Evolutionary conservation across 257 asterid genomes (phyloP).

Genomic region (Scutellaria baicalensis): DNA sequence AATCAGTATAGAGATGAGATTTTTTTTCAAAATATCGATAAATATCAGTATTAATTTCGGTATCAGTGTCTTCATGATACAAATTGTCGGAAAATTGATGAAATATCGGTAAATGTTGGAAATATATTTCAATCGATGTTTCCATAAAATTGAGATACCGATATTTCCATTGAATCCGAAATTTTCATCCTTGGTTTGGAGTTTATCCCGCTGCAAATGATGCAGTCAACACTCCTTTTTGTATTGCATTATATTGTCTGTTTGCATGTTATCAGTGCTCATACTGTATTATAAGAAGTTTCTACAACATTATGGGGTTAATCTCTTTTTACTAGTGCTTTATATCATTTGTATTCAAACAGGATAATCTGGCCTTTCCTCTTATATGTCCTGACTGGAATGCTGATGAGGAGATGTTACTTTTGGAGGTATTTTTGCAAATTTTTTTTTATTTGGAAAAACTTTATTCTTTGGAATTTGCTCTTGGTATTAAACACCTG

Average conservation of each 20-base stretch:
- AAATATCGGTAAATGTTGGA: too few relatives aligned
- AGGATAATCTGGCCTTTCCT: conserved; percentile 93
- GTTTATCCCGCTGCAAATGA: not conserved
- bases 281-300: not conserved
- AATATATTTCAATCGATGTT: too few relatives aligned
- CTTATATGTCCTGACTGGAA: conserved; percentile 93
- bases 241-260: not conserved
- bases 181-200: too few relatives aligned
- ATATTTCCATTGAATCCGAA: too few relatives aligned
- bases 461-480: not conserved
- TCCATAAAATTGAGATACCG: too few relatives aligned
- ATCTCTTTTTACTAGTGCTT: not conserved
- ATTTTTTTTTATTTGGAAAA: not conserved
- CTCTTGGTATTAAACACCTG: not conserved
- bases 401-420: conserved; percentile 95
- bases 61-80: too few relatives aligned
- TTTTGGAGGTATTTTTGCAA: conserved; percentile 62
- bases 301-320: not conserved
- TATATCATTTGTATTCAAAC: conserved; percentile 20
- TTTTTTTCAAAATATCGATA: too few relatives aligned
- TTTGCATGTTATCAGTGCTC: not conserved
- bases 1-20: too few relatives aligned
- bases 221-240: not conserved
- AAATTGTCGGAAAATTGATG: too few relatives aligned
- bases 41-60: too few relatives aligned